Evolutionary conservation across 2,329 filamentous ascomycete genomes (phyloP).

Genomic region (Beauveria sp.): DNA sequence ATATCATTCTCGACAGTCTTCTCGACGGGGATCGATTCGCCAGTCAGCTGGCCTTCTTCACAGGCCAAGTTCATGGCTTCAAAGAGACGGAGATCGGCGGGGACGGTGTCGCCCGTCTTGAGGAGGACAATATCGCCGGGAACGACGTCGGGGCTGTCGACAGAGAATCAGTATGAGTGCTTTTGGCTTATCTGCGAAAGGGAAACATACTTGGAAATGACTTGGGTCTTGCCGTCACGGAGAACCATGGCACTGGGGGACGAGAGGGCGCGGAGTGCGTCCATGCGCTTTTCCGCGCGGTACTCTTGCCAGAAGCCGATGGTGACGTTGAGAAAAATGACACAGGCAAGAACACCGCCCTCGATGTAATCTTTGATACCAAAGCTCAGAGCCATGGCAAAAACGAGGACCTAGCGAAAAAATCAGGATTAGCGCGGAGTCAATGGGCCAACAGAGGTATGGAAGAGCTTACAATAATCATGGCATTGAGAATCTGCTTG

Average conservation of each 20-base stretch:
- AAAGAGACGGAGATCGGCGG: constrained; percentile 62
- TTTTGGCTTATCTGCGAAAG: not conserved
- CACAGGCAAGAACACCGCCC: constrained; percentile 58
- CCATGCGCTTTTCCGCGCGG: constrained; percentile 59
- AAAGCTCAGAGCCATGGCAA: constrained; percentile 68
- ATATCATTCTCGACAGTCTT: constrained; percentile 51
- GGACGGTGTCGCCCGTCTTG: constrained; percentile 67
- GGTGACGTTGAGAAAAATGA: constrained; percentile 61
- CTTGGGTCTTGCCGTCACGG: constrained; percentile 49
- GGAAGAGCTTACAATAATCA: constrained; percentile 55
- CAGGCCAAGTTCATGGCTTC: constrained; percentile 73
- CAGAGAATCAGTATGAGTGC: constrained; percentile 12
- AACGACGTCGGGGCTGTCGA: constrained; percentile 51
- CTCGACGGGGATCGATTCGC: constrained; percentile 65
- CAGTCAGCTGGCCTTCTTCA: constrained; percentile 71
- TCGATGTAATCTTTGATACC: constrained; percentile 61
- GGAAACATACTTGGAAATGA: constrained; percentile 47
- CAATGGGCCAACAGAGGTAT: not conserved
- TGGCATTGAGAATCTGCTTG: constrained; percentile 68
- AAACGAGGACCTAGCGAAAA: constrained; percentile 55
- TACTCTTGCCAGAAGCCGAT: constrained; percentile 62
- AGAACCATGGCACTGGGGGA: constrained; percentile 57
- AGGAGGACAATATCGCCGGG: constrained; percentile 63
- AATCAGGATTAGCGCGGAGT: not conserved
- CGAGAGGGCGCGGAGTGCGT: constrained; percentile 52